phyloP scores from a whole-genome alignment of 305 asterid species.

The Galium porrigens region DNA sequence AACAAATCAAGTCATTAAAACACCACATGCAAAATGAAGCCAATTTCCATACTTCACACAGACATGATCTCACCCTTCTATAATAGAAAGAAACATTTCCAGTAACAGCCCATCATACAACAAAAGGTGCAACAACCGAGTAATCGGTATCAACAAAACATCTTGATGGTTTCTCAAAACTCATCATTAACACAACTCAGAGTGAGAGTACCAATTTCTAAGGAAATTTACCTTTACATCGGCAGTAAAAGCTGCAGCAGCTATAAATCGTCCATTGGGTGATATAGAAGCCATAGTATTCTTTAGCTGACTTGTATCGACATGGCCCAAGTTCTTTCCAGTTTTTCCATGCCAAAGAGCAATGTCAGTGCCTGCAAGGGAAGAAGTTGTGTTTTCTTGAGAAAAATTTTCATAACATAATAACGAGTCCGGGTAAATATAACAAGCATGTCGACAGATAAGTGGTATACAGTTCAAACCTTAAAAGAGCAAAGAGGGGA shows the following conservation, averaged over 20 bases:
- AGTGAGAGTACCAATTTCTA: background rate
- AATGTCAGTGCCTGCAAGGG: constrained; percentile 69
- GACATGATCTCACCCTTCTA: background rate
- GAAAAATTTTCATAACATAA: constrained; percentile 9
- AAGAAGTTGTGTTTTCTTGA: constrained; percentile 1
- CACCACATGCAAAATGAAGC: background rate
- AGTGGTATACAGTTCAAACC: background rate
- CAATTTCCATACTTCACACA: background rate
- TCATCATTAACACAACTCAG: background rate
- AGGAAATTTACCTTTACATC: constrained; percentile 68
- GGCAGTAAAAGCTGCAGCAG: constrained; percentile 99
- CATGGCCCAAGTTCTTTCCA: constrained; percentile 72
- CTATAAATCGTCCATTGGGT: constrained; percentile 94
- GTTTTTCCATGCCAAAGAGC: constrained; percentile 80
- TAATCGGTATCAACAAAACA: background rate
- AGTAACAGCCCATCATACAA: background rate
- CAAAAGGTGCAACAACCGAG: background rate
- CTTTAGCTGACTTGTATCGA: constrained; percentile 91
- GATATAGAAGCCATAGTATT: constrained; percentile 93
- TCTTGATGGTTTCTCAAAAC: background rate
- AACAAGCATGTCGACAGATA: background rate
- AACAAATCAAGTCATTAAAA: background rate
- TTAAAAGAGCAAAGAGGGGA: background rate
- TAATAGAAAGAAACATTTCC: background rate
- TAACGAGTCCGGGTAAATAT: background rate